Evolutionary conservation across 1,139 yeast species (phyloP).

Genomic region (Candida gigantensis): DNA sequence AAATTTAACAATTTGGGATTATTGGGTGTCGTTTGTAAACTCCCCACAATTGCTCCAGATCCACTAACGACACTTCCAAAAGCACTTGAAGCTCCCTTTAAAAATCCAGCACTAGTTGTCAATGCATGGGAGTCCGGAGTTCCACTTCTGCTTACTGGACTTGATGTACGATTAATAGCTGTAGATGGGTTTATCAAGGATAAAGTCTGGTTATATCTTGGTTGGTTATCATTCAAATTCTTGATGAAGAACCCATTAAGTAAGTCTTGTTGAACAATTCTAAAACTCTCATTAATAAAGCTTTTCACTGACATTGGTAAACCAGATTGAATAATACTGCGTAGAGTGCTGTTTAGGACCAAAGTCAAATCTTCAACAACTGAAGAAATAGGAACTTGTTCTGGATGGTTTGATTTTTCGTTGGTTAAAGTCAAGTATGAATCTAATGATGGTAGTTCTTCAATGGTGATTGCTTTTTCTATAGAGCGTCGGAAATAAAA

Average conservation of each 20-base stretch:
- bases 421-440: slow-evolving; percentile 23
- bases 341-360: slow-evolving; percentile 65
- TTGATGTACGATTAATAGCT: slow-evolving; percentile 15
- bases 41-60: slow-evolving; percentile 23
- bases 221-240: slow-evolving; percentile 57
- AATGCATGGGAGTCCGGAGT: slow-evolving; percentile 35
- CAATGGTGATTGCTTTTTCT: slow-evolving; percentile 78
- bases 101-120: slow-evolving; percentile 36
- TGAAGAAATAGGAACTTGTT: slow-evolving; percentile 72
- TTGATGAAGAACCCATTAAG: slow-evolving; percentile 45
- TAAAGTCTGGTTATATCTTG: slow-evolving; percentile 49
- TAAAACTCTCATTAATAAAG: slow-evolving; percentile 39
- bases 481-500: slow-evolving; percentile 77
- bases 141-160: slow-evolving; percentile 32
- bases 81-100: slow-evolving; percentile 49
- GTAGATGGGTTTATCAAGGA: slow-evolving; percentile 18
- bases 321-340: slow-evolving; percentile 63
- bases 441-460: slow-evolving; percentile 63
- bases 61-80: slow-evolving; percentile 46
- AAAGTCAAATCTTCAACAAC: slow-evolving; percentile 83
- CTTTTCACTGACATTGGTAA: slow-evolving; percentile 54
- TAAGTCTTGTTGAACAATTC: slow-evolving; percentile 38
- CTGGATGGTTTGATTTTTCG: slow-evolving; percentile 32
- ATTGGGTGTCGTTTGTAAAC: slow-evolving; percentile 21
- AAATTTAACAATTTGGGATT: slow-evolving; percentile 46